Conservation (phyloP, 2,329 filamentous ascomycete species). For the Ustulina deusta region DNA sequence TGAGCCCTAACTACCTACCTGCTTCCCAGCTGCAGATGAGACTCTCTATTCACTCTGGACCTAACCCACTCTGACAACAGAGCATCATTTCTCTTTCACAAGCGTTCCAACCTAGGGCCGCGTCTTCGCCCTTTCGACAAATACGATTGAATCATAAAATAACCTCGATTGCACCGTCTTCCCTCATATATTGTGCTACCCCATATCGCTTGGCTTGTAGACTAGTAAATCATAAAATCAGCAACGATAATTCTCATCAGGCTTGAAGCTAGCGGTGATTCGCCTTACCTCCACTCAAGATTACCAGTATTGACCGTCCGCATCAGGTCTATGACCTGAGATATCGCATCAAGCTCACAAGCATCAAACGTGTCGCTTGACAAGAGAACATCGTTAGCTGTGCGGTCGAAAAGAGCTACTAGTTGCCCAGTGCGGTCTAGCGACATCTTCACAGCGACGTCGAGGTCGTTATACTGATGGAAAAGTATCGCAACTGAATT, state of each 20-base stretch:
- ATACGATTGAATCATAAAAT: constrained; percentile 35
- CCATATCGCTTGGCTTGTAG: constrained; percentile 43
- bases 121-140: background rate
- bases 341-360: constrained; percentile 40
- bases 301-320: constrained; percentile 47
- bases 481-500: constrained; percentile 49
- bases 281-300: constrained; percentile 47
- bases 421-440: constrained; percentile 42
- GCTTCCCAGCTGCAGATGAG: too few species aligned
- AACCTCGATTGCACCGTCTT: constrained; percentile 41
- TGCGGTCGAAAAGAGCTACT: constrained; percentile 43
- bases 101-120: background rate
- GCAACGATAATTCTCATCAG: background rate
- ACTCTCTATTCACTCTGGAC: too few species aligned
- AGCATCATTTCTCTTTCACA: background rate
- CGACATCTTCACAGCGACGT: constrained; percentile 46
- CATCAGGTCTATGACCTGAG: constrained; percentile 41
- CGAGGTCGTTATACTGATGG: constrained; percentile 42
- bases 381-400: constrained; percentile 39
- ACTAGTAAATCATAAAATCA: constrained; percentile 30
- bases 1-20: too few species aligned
- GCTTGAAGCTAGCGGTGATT: background rate
- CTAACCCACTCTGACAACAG: too few species aligned
- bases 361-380: constrained; percentile 35
- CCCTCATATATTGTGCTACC: constrained; percentile 36